Percentiles rank a stretch among this genome's conserved stretches.
Evolutionary conservation across 2,329 filamentous ascomycete species (phyloP).

Genomic region (Fusarium sarcochroum): DNA sequence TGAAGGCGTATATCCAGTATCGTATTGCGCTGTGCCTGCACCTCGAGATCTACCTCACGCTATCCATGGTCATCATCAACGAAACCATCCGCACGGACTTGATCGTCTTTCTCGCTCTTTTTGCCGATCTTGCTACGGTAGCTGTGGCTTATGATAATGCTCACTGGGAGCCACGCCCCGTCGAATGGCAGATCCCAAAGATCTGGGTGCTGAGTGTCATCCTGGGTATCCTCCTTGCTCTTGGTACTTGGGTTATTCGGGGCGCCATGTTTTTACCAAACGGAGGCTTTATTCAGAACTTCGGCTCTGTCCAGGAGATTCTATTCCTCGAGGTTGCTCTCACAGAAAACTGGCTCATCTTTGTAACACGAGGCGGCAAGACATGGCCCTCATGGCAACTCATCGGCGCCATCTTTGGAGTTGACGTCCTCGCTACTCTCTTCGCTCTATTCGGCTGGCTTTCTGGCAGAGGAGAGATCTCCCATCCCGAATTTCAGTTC

Average conservation of each 20-base stretch:
- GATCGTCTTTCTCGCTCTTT: not conserved
- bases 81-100: constrained; percentile 32
- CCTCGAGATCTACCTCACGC: constrained; percentile 20
- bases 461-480: not conserved
- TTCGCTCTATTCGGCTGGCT: constrained; percentile 31
- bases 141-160: constrained; percentile 39
- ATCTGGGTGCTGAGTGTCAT: constrained; percentile 36
- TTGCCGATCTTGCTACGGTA: constrained; percentile 24
- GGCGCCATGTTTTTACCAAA: constrained; percentile 7
- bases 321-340: constrained; percentile 31
- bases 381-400: constrained; percentile 39
- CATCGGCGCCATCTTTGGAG: constrained; percentile 14
- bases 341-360: constrained; percentile 38
- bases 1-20: constrained; percentile 39
- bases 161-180: constrained; percentile 25
- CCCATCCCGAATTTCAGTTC: constrained; percentile 6
- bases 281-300: constrained; percentile 20
- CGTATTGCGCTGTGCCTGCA: constrained; percentile 30
- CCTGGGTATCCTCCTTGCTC: constrained; percentile 1
- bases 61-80: constrained; percentile 35
- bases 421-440: constrained; percentile 14
- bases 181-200: constrained; percentile 31
- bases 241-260: constrained; percentile 7
- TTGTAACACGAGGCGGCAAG: constrained; percentile 31
- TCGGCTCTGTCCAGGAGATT: constrained; percentile 21